Conservation (phyloP, 73 alveolate genomes). For the Uronychia binucleata region DNA sequence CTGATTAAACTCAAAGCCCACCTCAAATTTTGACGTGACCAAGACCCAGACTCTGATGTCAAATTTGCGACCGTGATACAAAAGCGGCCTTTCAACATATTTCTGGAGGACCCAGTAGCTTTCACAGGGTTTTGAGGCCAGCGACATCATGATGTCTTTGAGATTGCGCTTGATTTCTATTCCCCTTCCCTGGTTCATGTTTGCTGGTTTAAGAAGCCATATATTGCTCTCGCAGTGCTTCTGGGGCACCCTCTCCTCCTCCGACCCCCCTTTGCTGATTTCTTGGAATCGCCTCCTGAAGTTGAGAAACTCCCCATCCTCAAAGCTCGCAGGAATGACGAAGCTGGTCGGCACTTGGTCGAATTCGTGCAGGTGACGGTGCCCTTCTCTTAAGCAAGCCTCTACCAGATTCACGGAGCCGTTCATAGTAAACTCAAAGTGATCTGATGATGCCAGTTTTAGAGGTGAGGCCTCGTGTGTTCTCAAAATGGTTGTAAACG, state of each 20-base stretch:
- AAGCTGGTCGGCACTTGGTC: conserved; percentile 74
- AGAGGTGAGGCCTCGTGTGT: conserved; percentile 41
- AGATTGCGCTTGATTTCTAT: conserved; percentile 78
- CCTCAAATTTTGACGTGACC: conserved; percentile 55
- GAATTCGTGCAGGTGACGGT: conserved; percentile 41
- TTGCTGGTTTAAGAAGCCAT: conserved; percentile 89
- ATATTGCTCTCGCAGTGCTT: conserved; percentile 73
- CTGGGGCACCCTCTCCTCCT: conserved; percentile 62
- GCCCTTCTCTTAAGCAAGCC: conserved; percentile 15
- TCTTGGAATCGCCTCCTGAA: conserved; percentile 60
- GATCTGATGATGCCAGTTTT: conserved; percentile 60
- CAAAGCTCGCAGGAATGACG: conserved; percentile 27
- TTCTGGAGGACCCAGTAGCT: conserved; percentile 86
- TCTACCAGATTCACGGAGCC: conserved; percentile 6
- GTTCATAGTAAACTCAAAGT: conserved; percentile 32
- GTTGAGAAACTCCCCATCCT: conserved; percentile 23
- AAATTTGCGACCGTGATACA: conserved; percentile 89
- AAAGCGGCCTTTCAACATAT: conserved; percentile 88
- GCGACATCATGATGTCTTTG: conserved; percentile 66
- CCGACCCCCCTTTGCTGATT: conserved; percentile 53
- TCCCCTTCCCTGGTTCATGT: conserved; percentile 85
- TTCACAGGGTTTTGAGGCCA: conserved; percentile 39
- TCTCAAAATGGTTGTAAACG: conserved; percentile 62
- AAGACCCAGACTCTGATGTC: conserved; percentile 95
- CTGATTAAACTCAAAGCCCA: background rate